Evolutionary conservation across 768 basidiomycete genomes (phyloP), one percentile per base, ranked within the genome.

Genomic region (Leccinum subgranulosum): DNA sequence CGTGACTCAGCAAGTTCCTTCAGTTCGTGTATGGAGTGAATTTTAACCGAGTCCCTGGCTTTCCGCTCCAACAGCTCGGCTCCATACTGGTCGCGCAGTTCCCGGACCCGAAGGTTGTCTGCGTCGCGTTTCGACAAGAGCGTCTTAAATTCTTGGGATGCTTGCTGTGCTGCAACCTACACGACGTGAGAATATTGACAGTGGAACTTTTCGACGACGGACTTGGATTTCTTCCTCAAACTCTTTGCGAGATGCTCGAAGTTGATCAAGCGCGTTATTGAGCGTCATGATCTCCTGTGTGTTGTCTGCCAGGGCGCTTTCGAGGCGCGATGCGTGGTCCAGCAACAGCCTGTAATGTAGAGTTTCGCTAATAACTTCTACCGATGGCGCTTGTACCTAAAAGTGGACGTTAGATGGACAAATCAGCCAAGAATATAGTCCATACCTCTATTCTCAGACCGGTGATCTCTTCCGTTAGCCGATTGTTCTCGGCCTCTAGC

Each of bases 41-140:
- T 62, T 68, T 85, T 89, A 50, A 82, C 74, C 49, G 67, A 65
- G 31, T 91, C 89, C 62, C 81, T 84, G 25, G 82, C 80, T 67
- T 82, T 85, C 55, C 86, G 81, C 66, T 94, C 92, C 33, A 77
- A 69, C 28, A 90, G 63, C 62, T 92, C 91, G 4, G 84, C 82
- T 8, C 70, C 66, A 47, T 77, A 77, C 60, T 88, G 85, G 61
- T 92, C 90, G 7, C 90, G 83, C 60, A 84, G 79, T 52, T 87
- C 87, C 21, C 90, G 84, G 19, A 92, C 76, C 31, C 90, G 83
- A 19, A 77, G 70, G 62, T 82, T 83, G 53, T 92, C 90, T 3
- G 75, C 73, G 60, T 90, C 87, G 34, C 86, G 83, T 66, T 87
- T 88, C 9, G 75, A 74, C 36, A 88, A 69, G 68, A 83, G 77